A percentile compares a stretch with the other conserved stretches of the same genome.
Conservation (phyloP, 768 basidiomycete genomes). For the Lentinula edodes region DNA sequence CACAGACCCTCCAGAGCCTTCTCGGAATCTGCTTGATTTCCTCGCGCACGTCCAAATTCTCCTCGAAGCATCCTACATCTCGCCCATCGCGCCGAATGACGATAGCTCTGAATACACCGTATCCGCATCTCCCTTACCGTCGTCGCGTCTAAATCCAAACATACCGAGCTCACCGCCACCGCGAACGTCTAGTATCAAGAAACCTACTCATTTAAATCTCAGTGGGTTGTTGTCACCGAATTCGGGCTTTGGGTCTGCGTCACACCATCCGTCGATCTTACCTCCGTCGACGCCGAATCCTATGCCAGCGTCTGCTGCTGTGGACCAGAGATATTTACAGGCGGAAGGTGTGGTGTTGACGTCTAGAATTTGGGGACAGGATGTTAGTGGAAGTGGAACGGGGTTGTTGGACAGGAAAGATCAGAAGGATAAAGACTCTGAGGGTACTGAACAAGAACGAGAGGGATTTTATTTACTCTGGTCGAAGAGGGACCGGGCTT, state of each 20-base stretch:
- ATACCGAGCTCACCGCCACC: background rate
- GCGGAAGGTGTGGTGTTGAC: constrained; percentile 73
- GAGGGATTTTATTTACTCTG: constrained; percentile 66
- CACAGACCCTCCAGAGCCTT: background rate
- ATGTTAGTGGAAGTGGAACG: constrained; percentile 17
- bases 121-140: background rate
- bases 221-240: background rate
- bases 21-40: background rate
- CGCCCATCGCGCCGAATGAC: background rate
- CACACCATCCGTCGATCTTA: constrained; percentile 57
- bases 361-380: constrained; percentile 73
- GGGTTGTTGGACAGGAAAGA: background rate
- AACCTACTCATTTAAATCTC: background rate
- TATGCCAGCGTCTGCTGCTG: constrained; percentile 64
- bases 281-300: constrained; percentile 85
- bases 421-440: background rate
- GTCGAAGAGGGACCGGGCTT: constrained; percentile 52
- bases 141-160: background rate
- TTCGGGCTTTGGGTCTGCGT: background rate
- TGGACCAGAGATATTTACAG: constrained; percentile 71
- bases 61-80: constrained; percentile 4
- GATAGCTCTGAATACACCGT: background rate
- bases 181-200: constrained; percentile 2
- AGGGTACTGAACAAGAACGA: constrained; percentile 13
- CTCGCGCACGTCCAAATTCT: constrained; percentile 1